Percentiles rank a stretch among this genome's conserved stretches.
These are phyloP conservation scores for Saturnispora kantuleensis DNA, from an alignment of 805 yeast species.

Conservation along the genomic window DNA sequence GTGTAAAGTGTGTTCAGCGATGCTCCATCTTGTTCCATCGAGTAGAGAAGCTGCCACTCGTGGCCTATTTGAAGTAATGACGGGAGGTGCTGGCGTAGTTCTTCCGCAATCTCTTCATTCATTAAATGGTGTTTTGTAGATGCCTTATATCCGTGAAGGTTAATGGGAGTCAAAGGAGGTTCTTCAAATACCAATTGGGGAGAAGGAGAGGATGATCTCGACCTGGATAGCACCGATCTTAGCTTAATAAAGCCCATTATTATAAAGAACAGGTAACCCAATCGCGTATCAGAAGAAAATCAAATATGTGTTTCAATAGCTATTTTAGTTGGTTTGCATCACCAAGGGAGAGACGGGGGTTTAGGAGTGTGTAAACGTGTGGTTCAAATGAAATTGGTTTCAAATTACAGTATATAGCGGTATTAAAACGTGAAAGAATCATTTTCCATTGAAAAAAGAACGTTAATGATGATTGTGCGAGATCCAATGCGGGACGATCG, in stretches of 20 bases:
- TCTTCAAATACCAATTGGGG: neutral
- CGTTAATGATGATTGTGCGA: too few species aligned
- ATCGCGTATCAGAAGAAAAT: too few species aligned
- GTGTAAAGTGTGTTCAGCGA: slow-evolving; percentile 71
- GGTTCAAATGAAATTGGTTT: too few species aligned
- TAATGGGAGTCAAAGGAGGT: slow-evolving; percentile 46
- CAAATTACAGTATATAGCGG: too few species aligned
- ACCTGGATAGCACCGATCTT: slow-evolving; percentile 3
- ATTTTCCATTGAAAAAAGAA: too few species aligned
- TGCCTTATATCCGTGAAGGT: slow-evolving; percentile 49
- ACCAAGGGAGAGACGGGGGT: too few species aligned
- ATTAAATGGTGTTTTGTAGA: slow-evolving; percentile 52
- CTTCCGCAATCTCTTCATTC: slow-evolving; percentile 52
- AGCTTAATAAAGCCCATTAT: slow-evolving; percentile 5
- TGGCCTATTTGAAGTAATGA: slow-evolving; percentile 68
- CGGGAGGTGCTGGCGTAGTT: slow-evolving; percentile 65
- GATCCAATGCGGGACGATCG: too few species aligned
- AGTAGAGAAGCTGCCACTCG: slow-evolving; percentile 69
- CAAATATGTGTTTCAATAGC: too few species aligned
- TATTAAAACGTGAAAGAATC: too few species aligned
- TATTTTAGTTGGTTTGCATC: too few species aligned
- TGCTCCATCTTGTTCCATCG: slow-evolving; percentile 89
- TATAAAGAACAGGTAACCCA: too few species aligned
- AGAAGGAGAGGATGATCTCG: slow-evolving; percentile 5
- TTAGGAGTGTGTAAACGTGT: too few species aligned